These are phyloP conservation scores for Grosmannia serpens DNA, from an alignment of 2,329 filamentous ascomycete species.

Conservation along the genomic window DNA sequence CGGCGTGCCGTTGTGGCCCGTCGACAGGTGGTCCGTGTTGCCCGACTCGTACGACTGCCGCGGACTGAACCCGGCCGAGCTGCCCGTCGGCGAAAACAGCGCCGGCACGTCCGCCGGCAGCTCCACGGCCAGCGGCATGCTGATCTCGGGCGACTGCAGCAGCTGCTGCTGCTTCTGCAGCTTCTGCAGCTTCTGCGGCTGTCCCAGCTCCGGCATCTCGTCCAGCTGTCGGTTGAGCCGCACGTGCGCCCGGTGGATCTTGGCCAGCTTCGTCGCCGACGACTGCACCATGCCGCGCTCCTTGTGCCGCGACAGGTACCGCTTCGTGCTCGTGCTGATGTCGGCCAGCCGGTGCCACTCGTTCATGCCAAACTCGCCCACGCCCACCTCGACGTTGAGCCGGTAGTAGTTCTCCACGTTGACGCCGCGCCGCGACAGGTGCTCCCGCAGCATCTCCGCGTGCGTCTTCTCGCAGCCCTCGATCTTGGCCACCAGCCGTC, in stretches of 20 bases:
- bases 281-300: conserved; percentile 69
- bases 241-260: conserved; percentile 66
- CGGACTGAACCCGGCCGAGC: conserved; percentile 23
- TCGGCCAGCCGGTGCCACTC: conserved; percentile 92
- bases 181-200: neutral
- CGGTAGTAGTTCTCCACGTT: conserved; percentile 88
- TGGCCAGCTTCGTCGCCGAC: conserved; percentile 69
- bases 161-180: neutral
- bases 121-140: conserved; percentile 41
- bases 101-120: conserved; percentile 44
- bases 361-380: conserved; percentile 97
- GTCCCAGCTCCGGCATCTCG: conserved; percentile 26
- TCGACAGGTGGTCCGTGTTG: conserved; percentile 32
- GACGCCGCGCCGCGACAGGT: conserved; percentile 65
- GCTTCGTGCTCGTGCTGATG: conserved; percentile 83
- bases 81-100: conserved; percentile 2
- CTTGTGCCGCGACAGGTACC: conserved; percentile 63
- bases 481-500: conserved; percentile 78
- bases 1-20: conserved; percentile 19
- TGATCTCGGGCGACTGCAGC: conserved; percentile 26
- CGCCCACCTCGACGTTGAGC: conserved; percentile 91
- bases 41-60: conserved; percentile 48
- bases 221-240: conserved; percentile 26
- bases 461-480: conserved; percentile 91
- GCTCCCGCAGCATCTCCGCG: conserved; percentile 69